A percentile compares a stretch with the other conserved stretches of the same genome.
Conservation (phyloP, 495 filamentous ascomycete species). For the Aspergillus carlsbadensis region DNA sequence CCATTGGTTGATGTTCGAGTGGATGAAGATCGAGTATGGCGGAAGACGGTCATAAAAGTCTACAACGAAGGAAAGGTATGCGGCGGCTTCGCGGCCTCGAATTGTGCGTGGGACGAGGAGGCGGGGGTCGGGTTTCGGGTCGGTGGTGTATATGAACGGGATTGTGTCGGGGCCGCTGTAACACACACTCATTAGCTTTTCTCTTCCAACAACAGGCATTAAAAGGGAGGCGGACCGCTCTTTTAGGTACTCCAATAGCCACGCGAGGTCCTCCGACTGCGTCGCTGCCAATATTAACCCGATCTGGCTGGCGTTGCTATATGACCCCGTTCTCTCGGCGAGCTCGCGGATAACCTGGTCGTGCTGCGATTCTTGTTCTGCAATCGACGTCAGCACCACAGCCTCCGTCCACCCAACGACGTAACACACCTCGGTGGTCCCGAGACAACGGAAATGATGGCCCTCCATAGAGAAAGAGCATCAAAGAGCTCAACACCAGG, state of each 20-base stretch:
- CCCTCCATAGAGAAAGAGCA: conserved; percentile 13
- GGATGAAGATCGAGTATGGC: conserved; percentile 40
- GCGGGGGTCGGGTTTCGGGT: conserved; percentile 26
- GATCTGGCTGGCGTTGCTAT: conserved; percentile 17
- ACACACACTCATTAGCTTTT: neutral
- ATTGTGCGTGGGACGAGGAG: conserved; percentile 31
- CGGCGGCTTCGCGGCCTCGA: conserved; percentile 40
- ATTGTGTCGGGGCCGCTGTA: conserved; percentile 22
- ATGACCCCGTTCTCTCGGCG: conserved; percentile 17
- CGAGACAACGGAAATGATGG: neutral
- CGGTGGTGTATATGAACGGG: conserved; percentile 40
- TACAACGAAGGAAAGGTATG: conserved; percentile 42
- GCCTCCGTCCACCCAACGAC: neutral
- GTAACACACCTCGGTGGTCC: neutral
- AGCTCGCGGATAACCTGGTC: conserved; percentile 19
- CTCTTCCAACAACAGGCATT: too few relatives aligned
- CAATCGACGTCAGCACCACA: neutral
- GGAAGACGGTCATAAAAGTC: conserved; percentile 40
- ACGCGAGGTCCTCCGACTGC: conserved; percentile 24
- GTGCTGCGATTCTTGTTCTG: conserved; percentile 12
- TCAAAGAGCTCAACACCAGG: conserved; percentile 16
- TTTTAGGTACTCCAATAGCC: conserved; percentile 26
- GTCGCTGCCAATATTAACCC: conserved; percentile 30
- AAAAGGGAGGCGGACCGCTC: conserved; percentile 21
- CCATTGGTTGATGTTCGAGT: conserved; percentile 41